Percentiles rank a stretch among this genome's conserved stretches.
These are phyloP conservation scores for Globisporangium cystogenes DNA, from an alignment of 352 stramenopile species.

Conservation along the genomic window DNA sequence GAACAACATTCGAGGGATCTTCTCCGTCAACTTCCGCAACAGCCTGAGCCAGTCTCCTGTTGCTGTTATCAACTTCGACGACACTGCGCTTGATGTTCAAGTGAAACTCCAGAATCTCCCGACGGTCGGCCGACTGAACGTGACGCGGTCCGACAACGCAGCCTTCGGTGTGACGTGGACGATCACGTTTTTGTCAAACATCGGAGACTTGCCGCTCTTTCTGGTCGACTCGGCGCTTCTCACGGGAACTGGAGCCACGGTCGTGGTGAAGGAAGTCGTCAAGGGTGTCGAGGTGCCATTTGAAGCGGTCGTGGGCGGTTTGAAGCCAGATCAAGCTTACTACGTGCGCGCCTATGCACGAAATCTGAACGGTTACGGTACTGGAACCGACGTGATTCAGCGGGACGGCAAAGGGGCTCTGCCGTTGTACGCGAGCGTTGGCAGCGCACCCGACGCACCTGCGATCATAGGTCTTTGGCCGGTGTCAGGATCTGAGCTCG, in stretches of 20 bases:
- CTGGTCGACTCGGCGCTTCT: constrained; percentile 28
- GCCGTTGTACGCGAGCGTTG: constrained; percentile 33
- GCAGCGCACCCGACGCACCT: constrained; percentile 26
- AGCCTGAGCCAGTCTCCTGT: constrained; percentile 27
- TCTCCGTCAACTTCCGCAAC: constrained; percentile 63
- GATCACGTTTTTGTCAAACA: constrained; percentile 67
- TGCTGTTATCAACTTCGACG: constrained; percentile 59
- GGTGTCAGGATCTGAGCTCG: constrained; percentile 51
- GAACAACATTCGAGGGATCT: constrained; percentile 47
- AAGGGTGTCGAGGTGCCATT: constrained; percentile 60
- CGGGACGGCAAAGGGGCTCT: constrained; percentile 45
- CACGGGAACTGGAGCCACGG: constrained; percentile 31
- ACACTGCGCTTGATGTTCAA: constrained; percentile 63
- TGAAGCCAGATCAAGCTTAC: constrained; percentile 39
- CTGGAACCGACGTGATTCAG: constrained; percentile 55
- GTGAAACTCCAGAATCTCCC: constrained; percentile 68
- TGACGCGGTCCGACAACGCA: constrained; percentile 36
- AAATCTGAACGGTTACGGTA: constrained; percentile 65
- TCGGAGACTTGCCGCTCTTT: constrained; percentile 58
- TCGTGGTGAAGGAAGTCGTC: constrained; percentile 42
- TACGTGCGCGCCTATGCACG: constrained; percentile 58
- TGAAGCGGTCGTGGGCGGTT: constrained; percentile 51
- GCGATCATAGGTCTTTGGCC: constrained; percentile 37
- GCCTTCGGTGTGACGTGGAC: constrained; percentile 56
- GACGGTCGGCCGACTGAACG: constrained; percentile 55